Evolutionary conservation across 176 grass and related monocot species (phyloP).

Genomic region (Pontederia crassipes): DNA sequence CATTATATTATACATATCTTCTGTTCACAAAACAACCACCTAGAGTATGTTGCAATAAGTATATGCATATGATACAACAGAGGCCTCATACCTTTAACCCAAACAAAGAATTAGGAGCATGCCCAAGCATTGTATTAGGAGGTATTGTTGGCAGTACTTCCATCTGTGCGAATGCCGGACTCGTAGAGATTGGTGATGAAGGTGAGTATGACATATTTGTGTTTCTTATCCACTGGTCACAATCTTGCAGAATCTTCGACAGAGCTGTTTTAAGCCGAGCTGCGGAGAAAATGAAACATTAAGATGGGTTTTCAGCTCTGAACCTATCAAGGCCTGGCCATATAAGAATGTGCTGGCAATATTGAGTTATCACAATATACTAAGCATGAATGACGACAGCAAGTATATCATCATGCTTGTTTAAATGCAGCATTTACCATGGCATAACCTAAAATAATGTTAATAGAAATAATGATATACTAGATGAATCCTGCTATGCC

Average conservation of each 20-base stretch:
- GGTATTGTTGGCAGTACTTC: slow-evolving; percentile 86
- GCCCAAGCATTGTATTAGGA: slow-evolving; percentile 50
- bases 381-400: too few relatives aligned
- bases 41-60: too few relatives aligned
- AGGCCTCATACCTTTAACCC: slow-evolving; percentile 48
- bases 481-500: background rate
- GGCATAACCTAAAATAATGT: too few relatives aligned
- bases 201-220: slow-evolving; percentile 46
- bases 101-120: slow-evolving; percentile 36
- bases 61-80: slow-evolving; percentile 10
- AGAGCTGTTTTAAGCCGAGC: slow-evolving; percentile 72
- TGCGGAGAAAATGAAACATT: slow-evolving; percentile 25
- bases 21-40: too few relatives aligned
- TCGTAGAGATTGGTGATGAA: slow-evolving; percentile 50
- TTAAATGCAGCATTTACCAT: too few relatives aligned
- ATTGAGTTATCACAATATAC: too few relatives aligned
- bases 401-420: too few relatives aligned
- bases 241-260: slow-evolving; percentile 95
- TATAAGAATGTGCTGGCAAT: too few relatives aligned
- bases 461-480: background rate
- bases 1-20: too few relatives aligned
- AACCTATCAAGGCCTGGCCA: too few relatives aligned
- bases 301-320: background rate
- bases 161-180: slow-evolving; percentile 52
- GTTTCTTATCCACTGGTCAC: slow-evolving; percentile 85